Evolutionary conservation across 805 yeast genomes (phyloP).

Genomic region (Saccharomycopsis fibuligera): DNA sequence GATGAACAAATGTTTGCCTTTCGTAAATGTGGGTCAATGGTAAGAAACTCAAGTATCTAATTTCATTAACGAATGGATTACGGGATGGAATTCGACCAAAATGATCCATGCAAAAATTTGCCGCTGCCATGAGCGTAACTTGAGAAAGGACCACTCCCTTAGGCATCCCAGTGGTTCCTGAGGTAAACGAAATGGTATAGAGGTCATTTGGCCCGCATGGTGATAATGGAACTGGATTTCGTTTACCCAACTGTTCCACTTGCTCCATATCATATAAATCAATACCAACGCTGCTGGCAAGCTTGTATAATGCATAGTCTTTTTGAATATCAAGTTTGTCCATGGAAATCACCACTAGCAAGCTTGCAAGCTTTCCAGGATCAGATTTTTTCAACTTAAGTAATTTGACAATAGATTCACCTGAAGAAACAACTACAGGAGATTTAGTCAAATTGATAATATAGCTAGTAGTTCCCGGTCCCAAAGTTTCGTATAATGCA

Average conservation of each 20-base stretch:
- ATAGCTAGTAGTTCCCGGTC: constrained; percentile 54
- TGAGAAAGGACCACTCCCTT: constrained; percentile 60
- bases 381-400: constrained; percentile 33
- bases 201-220: constrained; percentile 48
- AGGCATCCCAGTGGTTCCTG: constrained; percentile 73
- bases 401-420: constrained; percentile 36
- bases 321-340: constrained; percentile 33
- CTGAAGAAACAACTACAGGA: constrained; percentile 46
- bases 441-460: constrained; percentile 55
- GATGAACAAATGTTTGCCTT: constrained; percentile 33
- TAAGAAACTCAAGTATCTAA: constrained; percentile 31
- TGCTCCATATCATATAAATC: constrained; percentile 26
- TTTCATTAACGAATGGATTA: background rate
- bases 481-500: constrained; percentile 51
- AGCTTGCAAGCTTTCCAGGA: constrained; percentile 28
- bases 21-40: constrained; percentile 53
- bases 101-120: constrained; percentile 25
- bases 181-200: constrained; percentile 64
- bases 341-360: constrained; percentile 42
- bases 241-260: constrained; percentile 28
- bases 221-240: constrained; percentile 33
- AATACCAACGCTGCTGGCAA: constrained; percentile 25
- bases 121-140: constrained; percentile 36
- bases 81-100: constrained; percentile 22
- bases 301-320: constrained; percentile 25